phyloP scores from a whole-genome alignment of 805 yeast species.

The Metschnikowia corniflorae region DNA sequence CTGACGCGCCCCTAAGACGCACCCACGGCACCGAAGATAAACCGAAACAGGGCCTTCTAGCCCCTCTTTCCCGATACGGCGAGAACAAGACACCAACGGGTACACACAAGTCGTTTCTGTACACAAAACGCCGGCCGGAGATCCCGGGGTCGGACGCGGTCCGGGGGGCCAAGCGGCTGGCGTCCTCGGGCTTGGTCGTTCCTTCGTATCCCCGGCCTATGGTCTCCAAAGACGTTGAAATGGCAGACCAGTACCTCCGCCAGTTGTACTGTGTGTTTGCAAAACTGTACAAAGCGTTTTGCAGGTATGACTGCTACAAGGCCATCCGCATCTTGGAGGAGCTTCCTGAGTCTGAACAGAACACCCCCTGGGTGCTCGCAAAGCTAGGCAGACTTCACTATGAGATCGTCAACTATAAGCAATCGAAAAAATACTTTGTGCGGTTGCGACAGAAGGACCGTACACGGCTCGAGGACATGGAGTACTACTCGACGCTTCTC shows the following conservation, averaged over 20 bases:
- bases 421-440: slow-evolving; percentile 61
- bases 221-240: slow-evolving; percentile 10
- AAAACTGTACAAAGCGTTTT: slow-evolving; percentile 56
- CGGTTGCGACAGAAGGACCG: slow-evolving; percentile 67
- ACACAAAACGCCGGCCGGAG: slow-evolving; percentile 13
- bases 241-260: slow-evolving; percentile 40
- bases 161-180: slow-evolving; percentile 16
- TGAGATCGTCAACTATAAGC: slow-evolving; percentile 82
- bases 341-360: slow-evolving; percentile 58
- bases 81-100: slow-evolving; percentile 16
- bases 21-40: slow-evolving; percentile 14
- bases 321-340: slow-evolving; percentile 68
- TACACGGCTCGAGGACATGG: slow-evolving; percentile 84
- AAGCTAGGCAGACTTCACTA: slow-evolving; percentile 78
- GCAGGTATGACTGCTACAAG: slow-evolving; percentile 70
- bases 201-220: slow-evolving; percentile 1
- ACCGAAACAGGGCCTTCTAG: slow-evolving; percentile 5
- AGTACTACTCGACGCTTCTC: slow-evolving; percentile 78
- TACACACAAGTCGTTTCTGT: slow-evolving; percentile 11
- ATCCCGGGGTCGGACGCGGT: slow-evolving; percentile 5
- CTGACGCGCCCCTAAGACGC: slow-evolving; percentile 37
- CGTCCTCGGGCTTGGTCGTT: slow-evolving; percentile 10
- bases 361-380: slow-evolving; percentile 83
- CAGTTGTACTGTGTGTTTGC: slow-evolving; percentile 53
- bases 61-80: slow-evolving; percentile 9